Evolutionary conservation across 768 basidiomycete species (phyloP).

Genomic region (Leccinum disarticulatum): DNA sequence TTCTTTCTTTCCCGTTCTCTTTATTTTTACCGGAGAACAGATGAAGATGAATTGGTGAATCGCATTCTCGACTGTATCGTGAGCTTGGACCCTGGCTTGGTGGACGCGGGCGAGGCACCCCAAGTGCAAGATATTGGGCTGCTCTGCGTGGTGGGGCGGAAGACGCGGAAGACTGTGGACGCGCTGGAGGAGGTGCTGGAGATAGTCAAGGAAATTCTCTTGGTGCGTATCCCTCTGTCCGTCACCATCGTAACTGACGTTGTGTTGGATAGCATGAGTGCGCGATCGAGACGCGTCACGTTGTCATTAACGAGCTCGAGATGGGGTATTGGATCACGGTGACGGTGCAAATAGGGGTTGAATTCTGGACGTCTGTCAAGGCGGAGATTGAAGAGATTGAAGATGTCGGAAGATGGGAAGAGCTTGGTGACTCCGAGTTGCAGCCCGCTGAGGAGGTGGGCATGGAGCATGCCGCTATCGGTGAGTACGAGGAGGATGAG

Average conservation of each 20-base stretch:
- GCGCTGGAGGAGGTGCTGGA: constrained; percentile 4
- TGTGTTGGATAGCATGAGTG: neutral
- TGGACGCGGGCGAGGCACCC: neutral
- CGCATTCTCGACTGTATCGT: constrained; percentile 14
- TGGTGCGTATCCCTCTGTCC: constrained; percentile 4
- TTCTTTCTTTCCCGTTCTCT: neutral
- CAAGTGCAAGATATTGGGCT: constrained; percentile 13
- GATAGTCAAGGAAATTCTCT: constrained; percentile 3
- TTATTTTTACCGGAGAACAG: constrained; percentile 2
- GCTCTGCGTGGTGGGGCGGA: constrained; percentile 7
- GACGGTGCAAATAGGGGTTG: neutral
- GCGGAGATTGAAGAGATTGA: neutral
- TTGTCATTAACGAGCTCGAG: constrained; percentile 13
- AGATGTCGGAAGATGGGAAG: neutral
- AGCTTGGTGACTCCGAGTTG: neutral
- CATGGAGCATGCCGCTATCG: neutral
- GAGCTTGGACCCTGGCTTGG: neutral
- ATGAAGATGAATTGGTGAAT: constrained; percentile 5
- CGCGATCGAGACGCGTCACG: constrained; percentile 1
- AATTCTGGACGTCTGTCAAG: neutral
- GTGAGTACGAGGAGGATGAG: neutral
- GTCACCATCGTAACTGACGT: neutral
- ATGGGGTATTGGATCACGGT: constrained; percentile 20
- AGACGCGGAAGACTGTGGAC: neutral
- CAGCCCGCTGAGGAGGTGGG: neutral